A percentile compares a stretch with the other conserved stretches of the same genome.
Conservation (phyloP, 1,284 basidiomycete species). For the Pholiota adiposa region DNA sequence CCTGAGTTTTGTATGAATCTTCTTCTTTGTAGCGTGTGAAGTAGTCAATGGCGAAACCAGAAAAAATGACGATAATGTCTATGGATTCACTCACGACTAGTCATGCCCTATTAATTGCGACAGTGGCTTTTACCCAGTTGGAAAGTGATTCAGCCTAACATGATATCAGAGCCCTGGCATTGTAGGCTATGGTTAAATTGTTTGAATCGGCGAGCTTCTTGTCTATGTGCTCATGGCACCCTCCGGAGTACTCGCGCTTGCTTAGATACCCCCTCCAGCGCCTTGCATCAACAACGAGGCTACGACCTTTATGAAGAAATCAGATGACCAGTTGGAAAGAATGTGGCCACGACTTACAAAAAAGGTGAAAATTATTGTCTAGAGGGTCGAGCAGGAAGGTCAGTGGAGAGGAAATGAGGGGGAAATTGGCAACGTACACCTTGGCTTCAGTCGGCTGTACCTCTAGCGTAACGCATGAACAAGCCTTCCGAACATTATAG, state of each 20-base stretch:
- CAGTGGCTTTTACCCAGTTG: conserved; percentile 25
- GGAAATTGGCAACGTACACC: conserved; percentile 40
- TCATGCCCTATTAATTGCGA: background rate
- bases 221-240: conserved; percentile 13
- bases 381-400: too few relatives aligned
- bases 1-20: too few relatives aligned
- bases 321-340: too few relatives aligned
- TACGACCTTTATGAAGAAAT: conserved; percentile 38
- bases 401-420: background rate
- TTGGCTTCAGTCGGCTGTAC: conserved; percentile 48
- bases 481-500: conserved; percentile 49
- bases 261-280: conserved; percentile 56
- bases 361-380: conserved; percentile 53
- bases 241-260: conserved; percentile 28
- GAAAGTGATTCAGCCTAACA: conserved; percentile 50
- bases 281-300: conserved; percentile 58
- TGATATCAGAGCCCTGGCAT: conserved; percentile 45
- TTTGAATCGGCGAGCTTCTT: too few relatives aligned
- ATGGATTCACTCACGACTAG: background rate
- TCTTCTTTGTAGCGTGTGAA: background rate
- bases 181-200: too few relatives aligned
- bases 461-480: conserved; percentile 42
- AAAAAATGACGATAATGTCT: conserved; percentile 2
- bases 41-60: background rate
- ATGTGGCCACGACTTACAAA: conserved; percentile 36